phyloP scores from a whole-genome alignment of 768 basidiomycete species.

The Amanita brunnescens region DNA sequence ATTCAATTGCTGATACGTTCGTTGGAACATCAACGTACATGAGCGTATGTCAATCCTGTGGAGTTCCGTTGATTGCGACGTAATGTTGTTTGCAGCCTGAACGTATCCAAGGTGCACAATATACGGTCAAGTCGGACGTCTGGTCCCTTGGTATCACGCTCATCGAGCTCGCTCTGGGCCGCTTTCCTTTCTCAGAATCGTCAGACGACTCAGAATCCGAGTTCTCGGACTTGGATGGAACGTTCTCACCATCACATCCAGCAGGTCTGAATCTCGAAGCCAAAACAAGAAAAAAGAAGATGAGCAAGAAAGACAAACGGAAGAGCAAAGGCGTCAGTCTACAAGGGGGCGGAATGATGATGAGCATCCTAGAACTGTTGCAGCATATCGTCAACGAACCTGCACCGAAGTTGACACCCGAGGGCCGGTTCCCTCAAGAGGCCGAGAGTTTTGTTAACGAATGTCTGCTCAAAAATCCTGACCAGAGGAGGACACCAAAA shows the following conservation, averaged over 20 bases:
- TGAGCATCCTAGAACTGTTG: slow-evolving; percentile 93
- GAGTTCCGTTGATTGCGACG: slow-evolving; percentile 9
- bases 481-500: slow-evolving; percentile 75
- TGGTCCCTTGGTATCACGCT: slow-evolving; percentile 98
- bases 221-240: slow-evolving; percentile 73
- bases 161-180: slow-evolving; percentile 93
- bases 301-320: slow-evolving; percentile 69
- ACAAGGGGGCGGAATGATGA: slow-evolving; percentile 93
- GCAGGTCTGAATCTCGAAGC: slow-evolving; percentile 38
- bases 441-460: slow-evolving; percentile 84
- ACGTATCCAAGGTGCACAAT: slow-evolving; percentile 96
- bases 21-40: slow-evolving; percentile 99
- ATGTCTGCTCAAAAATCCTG: slow-evolving; percentile 88
- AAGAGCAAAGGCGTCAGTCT: slow-evolving; percentile 90
- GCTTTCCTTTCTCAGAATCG: slow-evolving; percentile 92
- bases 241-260: slow-evolving; percentile 65
- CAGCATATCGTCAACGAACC: slow-evolving; percentile 99
- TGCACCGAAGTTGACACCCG: slow-evolving; percentile 76
- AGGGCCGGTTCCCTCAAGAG: slow-evolving; percentile 58
- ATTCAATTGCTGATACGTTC: slow-evolving; percentile 98
- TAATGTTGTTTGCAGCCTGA: slow-evolving; percentile 61
- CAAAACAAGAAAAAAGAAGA: slow-evolving; percentile 20
- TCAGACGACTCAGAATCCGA: slow-evolving; percentile 65
- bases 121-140: slow-evolving; percentile 98
- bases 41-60: slow-evolving; percentile 61